Conservation (phyloP, 768 basidiomycete species). For the Amanita fuliginea region DNA sequence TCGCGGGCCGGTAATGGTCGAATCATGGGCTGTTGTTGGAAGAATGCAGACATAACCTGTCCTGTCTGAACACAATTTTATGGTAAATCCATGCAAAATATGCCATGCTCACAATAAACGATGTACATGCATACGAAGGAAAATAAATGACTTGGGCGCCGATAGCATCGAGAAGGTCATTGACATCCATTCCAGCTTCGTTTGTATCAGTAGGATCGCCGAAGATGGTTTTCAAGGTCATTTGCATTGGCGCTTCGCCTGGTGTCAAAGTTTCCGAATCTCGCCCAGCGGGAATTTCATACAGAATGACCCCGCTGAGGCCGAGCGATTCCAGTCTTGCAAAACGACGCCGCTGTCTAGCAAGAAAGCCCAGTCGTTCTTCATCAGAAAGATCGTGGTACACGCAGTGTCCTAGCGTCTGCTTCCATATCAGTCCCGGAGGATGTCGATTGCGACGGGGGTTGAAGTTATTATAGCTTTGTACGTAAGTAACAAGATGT, state of each 20-base stretch:
- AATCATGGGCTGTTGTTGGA: slow-evolving; percentile 9
- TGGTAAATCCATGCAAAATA: neutral
- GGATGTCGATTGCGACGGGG: slow-evolving; percentile 6
- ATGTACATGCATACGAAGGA: slow-evolving; percentile 22
- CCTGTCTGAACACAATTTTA: slow-evolving; percentile 10
- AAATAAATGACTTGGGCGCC: slow-evolving; percentile 17
- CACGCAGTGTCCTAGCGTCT: slow-evolving; percentile 13
- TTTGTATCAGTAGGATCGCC: slow-evolving; percentile 14
- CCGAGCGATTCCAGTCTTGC: slow-evolving; percentile 17
- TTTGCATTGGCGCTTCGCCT: neutral
- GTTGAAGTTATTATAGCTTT: neutral
- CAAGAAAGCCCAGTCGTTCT: neutral
- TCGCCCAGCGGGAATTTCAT: slow-evolving; percentile 11
- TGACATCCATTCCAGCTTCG: slow-evolving; percentile 17
- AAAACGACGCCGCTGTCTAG: slow-evolving; percentile 12
- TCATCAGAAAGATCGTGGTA: slow-evolving; percentile 13
- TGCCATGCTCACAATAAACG: slow-evolving; percentile 15
- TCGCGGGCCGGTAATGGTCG: slow-evolving; percentile 10
- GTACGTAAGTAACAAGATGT: neutral
- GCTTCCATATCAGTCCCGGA: slow-evolving; percentile 15
- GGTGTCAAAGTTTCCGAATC: neutral
- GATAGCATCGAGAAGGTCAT: slow-evolving; percentile 17
- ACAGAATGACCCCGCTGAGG: slow-evolving; percentile 19
- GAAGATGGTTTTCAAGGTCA: slow-evolving; percentile 16
- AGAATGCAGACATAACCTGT: slow-evolving; percentile 16